phyloP scores from a whole-genome alignment of 2,329 filamentous ascomycete species.

The Colletotrichum endophyticum region DNA sequence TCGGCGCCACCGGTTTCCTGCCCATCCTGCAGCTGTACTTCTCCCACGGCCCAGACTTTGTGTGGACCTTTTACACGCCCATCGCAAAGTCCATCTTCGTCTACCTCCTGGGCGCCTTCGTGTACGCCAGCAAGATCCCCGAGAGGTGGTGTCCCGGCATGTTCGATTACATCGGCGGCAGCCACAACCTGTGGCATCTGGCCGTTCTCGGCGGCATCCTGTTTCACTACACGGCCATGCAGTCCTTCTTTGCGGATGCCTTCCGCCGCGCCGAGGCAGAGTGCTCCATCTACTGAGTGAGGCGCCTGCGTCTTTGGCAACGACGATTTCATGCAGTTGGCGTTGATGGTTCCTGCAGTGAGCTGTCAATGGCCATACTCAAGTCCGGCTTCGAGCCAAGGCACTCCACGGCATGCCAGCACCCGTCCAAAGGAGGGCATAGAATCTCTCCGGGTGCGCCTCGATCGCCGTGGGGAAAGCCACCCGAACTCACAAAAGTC shows the following conservation, averaged over 20 bases:
- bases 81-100: constrained; percentile 86
- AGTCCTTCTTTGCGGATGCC: constrained; percentile 85
- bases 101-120: constrained; percentile 81
- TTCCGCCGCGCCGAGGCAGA: constrained; percentile 70
- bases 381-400: background rate
- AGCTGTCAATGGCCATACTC: background rate
- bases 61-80: constrained; percentile 87
- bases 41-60: constrained; percentile 79
- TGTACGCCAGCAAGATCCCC: constrained; percentile 92
- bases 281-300: constrained; percentile 56
- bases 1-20: constrained; percentile 87
- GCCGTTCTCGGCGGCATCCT: constrained; percentile 93
- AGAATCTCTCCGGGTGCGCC: background rate
- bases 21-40: constrained; percentile 84
- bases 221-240: constrained; percentile 98
- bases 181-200: constrained; percentile 97
- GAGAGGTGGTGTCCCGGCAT: constrained; percentile 91
- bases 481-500: fast-evolving
- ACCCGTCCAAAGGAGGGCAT: background rate
- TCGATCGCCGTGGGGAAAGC: background rate
- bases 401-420: background rate
- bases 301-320: background rate
- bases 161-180: constrained; percentile 95
- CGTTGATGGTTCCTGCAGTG: background rate
- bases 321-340: background rate